Evolutionary conservation across 2,329 filamentous ascomycete species (phyloP).

Genomic region (Coleophoma eucalyptorum): DNA sequence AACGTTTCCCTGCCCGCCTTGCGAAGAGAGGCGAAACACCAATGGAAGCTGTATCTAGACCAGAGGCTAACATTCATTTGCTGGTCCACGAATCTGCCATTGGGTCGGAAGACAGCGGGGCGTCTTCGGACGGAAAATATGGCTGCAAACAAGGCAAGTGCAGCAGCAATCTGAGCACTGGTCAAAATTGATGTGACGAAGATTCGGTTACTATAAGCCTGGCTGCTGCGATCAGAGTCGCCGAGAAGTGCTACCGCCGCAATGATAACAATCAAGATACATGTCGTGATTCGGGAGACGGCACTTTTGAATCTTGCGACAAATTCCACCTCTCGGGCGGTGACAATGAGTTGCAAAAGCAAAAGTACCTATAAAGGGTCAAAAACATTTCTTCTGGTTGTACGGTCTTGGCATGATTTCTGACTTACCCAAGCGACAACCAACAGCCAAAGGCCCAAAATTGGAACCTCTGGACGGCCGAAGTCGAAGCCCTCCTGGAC

Average conservation of each 20-base stretch:
- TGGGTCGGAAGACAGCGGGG: slow-evolving; percentile 59
- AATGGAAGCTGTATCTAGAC: slow-evolving; percentile 60
- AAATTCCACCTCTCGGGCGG: slow-evolving; percentile 8
- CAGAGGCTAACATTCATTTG: slow-evolving; percentile 57
- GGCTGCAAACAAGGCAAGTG: slow-evolving; percentile 3
- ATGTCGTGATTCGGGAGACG: slow-evolving; percentile 9
- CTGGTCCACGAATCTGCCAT: slow-evolving; percentile 52
- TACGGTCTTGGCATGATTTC: background rate
- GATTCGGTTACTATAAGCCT: too few species aligned
- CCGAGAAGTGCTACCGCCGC: slow-evolving; percentile 1
- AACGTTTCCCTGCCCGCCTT: slow-evolving; percentile 54
- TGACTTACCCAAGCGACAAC: slow-evolving; percentile 57
- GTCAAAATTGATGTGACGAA: slow-evolving; percentile 4
- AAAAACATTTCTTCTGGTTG: slow-evolving; percentile 11
- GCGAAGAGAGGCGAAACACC: slow-evolving; percentile 52
- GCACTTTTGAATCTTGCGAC: slow-evolving; percentile 13
- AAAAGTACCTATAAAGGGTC: slow-evolving; percentile 38
- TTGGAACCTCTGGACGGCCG: slow-evolving; percentile 11
- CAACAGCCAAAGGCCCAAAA: slow-evolving; percentile 51
- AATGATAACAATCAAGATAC: slow-evolving; percentile 10
- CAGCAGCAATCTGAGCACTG: slow-evolving; percentile 10
- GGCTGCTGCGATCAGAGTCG: background rate
- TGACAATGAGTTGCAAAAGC: slow-evolving; percentile 27
- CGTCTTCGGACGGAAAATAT: slow-evolving; percentile 50
- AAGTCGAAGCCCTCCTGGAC: slow-evolving; percentile 24